Conservation (phyloP, 2,329 filamentous ascomycete species). For the Lasiodiplodia sp. region DNA sequence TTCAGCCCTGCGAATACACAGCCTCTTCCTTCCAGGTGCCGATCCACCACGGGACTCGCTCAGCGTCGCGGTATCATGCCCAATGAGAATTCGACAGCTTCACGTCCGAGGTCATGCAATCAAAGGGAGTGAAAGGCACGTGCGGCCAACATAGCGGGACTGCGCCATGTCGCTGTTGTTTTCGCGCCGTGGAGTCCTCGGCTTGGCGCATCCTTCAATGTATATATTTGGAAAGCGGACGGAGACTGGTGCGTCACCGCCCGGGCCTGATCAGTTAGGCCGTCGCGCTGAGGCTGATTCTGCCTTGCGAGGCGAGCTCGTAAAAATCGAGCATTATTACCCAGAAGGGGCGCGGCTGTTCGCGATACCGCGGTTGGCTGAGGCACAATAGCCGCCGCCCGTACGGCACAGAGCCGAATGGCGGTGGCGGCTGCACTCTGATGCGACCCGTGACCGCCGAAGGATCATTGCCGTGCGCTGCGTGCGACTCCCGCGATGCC, state of each 20-base stretch:
- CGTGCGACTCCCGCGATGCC: neutral
- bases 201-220: constrained; percentile 12
- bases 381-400: neutral
- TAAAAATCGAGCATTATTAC: neutral
- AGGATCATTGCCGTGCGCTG: constrained; percentile 10
- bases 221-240: constrained; percentile 25
- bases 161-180: constrained; percentile 16
- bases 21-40: constrained; percentile 21
- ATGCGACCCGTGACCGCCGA: constrained; percentile 10
- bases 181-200: neutral
- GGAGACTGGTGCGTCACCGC: neutral
- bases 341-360: neutral
- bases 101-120: constrained; percentile 5
- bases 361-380: neutral
- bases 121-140: neutral
- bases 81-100: neutral
- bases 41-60: constrained; percentile 7
- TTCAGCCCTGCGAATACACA: constrained; percentile 24
- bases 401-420: neutral
- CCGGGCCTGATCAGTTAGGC: constrained; percentile 1
- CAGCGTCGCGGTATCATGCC: neutral
- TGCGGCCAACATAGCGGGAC: constrained; percentile 4
- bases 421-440: constrained; percentile 17
- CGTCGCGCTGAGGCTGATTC: neutral
- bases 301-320: constrained; percentile 3